Evolutionary conservation across 352 stramenopile species (phyloP), one percentile per base, ranked within the genome.

Genomic region (Thalassiosira exigua): DNA sequence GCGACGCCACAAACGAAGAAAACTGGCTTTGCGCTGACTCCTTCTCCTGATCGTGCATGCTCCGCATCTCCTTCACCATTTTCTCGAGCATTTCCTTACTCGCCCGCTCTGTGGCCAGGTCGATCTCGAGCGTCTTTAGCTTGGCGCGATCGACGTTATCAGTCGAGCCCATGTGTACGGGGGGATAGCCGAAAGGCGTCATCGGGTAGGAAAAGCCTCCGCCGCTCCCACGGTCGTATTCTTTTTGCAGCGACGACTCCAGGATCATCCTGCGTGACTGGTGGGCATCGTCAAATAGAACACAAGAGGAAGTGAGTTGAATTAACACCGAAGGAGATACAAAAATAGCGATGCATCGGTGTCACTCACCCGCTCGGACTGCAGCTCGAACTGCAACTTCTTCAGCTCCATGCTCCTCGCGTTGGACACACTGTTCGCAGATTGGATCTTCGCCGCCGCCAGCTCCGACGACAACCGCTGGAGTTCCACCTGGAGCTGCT

Each of bases 361-460:
- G 17, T 19, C 17, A 65, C 27, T 65, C 36, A 59, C 52, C 3
- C 69, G 30, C 51, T 85, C 77, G 12, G 52, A 46, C 33, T 85
- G 57, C 29, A 81, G 51, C 30, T 85, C 77, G 39, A 77, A 70
- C 52, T 85, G 64, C n/a, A 79, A 48, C 27, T 72, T 77, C 56
- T 74, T 73, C 5, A 84, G 64, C 17, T 74, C 61, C 19, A 27
- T 29, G 19, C 24, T 41, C 29, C 22, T 61, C 0, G 14, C 61
- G 22, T 29, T 69, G 33, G 41, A 27, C 30, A 54, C 44, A 21
- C 22, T 27, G 11, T 57, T 30, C 26, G 24, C 58, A 17, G 50
- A 54, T 24, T 52, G n/a, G 11, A 51, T 26, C 12, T 64, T 58
- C 4, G 27, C 7, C 27, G 57, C 39, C 30, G 22, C 22, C 22